phyloP scores from a whole-genome alignment of 2,329 filamentous ascomycete species.

The Neospermospora avenae region DNA sequence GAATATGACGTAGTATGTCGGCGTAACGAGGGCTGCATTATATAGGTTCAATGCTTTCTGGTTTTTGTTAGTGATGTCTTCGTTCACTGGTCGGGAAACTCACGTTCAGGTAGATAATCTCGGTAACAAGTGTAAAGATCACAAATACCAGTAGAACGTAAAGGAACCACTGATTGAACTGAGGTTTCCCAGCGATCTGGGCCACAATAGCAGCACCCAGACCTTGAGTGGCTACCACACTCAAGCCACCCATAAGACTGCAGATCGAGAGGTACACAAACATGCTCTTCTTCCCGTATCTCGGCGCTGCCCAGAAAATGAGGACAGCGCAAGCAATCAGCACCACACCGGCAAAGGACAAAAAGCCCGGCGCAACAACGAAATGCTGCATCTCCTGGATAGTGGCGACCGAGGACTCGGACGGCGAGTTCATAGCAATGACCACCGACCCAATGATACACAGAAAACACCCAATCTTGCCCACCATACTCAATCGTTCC shows the following conservation, averaged over 20 bases:
- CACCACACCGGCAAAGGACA: slow-evolving; percentile 80
- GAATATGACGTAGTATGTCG: slow-evolving; percentile 98
- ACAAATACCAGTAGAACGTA: slow-evolving; percentile 93
- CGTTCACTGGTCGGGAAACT: slow-evolving; percentile 40
- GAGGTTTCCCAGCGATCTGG: slow-evolving; percentile 73
- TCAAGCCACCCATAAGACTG: slow-evolving; percentile 89
- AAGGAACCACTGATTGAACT: slow-evolving; percentile 97
- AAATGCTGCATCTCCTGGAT: slow-evolving; percentile 92
- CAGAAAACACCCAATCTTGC: slow-evolving; percentile 92
- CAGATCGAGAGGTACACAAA: slow-evolving; percentile 96
- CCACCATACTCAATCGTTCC: slow-evolving; percentile 90
- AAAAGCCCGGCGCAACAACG: slow-evolving; percentile 81
- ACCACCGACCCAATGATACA: slow-evolving; percentile 92
- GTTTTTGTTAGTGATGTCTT: slow-evolving; percentile 12
- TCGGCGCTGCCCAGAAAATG: slow-evolving; percentile 77
- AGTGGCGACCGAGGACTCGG: slow-evolving; percentile 76
- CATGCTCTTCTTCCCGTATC: slow-evolving; percentile 96
- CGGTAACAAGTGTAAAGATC: slow-evolving; percentile 79
- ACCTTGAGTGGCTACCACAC: slow-evolving; percentile 92
- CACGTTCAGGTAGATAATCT: slow-evolving; percentile 95
- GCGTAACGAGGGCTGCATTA: slow-evolving; percentile 94
- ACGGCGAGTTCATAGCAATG: slow-evolving; percentile 90
- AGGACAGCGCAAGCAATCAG: slow-evolving; percentile 69
- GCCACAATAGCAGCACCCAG: slow-evolving; percentile 88
- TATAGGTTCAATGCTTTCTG: slow-evolving; percentile 98